Evolutionary conservation across 345 rosid species (phyloP).

Genomic region (Eucalyptus microcorys): DNA sequence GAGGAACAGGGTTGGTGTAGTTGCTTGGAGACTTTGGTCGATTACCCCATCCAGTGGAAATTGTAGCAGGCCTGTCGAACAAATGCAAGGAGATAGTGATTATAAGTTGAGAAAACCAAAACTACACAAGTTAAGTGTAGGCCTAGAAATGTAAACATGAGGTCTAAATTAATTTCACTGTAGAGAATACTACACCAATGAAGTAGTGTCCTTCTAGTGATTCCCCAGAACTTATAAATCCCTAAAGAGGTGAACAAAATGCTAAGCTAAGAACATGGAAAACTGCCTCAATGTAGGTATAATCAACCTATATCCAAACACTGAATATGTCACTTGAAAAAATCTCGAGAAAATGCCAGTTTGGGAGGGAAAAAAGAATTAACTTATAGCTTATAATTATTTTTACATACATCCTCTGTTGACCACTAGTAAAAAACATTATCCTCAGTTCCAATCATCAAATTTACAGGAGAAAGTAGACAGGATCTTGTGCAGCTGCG

Average conservation of each 20-base stretch:
- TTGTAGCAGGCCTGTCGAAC: constrained; percentile 26
- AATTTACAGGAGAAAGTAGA: neutral
- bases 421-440: neutral
- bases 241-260: neutral
- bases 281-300: neutral
- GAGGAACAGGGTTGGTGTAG: constrained; percentile 6
- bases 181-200: neutral
- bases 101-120: neutral
- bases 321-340: neutral
- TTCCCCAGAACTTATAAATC: neutral
- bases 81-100: neutral
- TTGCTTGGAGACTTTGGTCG: constrained; percentile 17
- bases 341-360: neutral
- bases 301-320: neutral
- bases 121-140: neutral
- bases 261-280: neutral
- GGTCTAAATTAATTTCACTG: neutral
- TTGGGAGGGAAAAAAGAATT: neutral
- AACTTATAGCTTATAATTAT: neutral
- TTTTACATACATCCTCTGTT: neutral
- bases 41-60: constrained; percentile 19
- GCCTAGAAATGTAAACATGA: neutral
- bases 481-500: neutral
- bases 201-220: neutral
- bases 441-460: neutral